A percentile compares a stretch with the other conserved stretches of the same genome.
Evolutionary conservation across 176 grass and related monocot species (phyloP).

Genomic region (Alopecurus myosuroides): DNA sequence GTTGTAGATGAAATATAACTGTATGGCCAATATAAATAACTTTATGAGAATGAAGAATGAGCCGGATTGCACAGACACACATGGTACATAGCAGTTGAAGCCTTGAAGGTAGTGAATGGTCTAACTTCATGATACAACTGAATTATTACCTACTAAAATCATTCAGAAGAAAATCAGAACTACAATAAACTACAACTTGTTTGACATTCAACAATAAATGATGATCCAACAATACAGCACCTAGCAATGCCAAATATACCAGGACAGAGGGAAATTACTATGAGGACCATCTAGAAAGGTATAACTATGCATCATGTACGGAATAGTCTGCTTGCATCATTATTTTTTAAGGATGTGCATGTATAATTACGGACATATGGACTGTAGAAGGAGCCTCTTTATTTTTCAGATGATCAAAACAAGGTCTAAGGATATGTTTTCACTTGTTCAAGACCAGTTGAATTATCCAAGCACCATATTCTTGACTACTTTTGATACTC

Average conservation of each 20-base stretch:
- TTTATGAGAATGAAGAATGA: background rate
- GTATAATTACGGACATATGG: background rate
- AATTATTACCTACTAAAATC: background rate
- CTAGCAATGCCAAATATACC: background rate
- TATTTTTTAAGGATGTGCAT: background rate
- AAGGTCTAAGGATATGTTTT: background rate
- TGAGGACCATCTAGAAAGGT: background rate
- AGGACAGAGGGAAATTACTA: background rate
- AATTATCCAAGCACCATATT: background rate
- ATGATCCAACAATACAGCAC: background rate
- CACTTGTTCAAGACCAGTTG: background rate
- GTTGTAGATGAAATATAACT: conserved; percentile 18
- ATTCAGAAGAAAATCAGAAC: conserved; percentile 10
- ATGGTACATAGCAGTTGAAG: background rate
- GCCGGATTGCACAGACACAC: background rate
- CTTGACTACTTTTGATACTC: background rate
- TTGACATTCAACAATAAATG: background rate
- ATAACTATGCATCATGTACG: background rate
- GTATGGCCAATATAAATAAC: background rate
- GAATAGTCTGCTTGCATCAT: background rate
- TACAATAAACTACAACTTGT: background rate
- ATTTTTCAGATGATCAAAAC: background rate
- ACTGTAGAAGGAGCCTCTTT: background rate
- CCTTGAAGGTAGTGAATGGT: background rate
- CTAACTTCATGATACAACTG: background rate